Conservation (phyloP, 2,329 filamentous ascomycete genomes). For the Talaromyces sp. region DNA sequence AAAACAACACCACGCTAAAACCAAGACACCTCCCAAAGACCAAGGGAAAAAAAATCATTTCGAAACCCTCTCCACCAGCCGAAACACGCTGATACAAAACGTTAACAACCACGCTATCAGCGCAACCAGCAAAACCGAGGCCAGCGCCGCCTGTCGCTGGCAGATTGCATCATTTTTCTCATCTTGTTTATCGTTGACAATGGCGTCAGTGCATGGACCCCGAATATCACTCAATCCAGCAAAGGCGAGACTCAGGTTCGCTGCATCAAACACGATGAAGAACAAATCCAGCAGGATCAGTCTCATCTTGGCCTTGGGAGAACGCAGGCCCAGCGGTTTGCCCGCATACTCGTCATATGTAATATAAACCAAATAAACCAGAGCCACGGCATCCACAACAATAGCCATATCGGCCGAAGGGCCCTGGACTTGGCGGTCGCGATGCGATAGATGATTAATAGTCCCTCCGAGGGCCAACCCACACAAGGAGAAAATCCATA, state of each 20-base stretch:
- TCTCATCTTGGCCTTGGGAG: constrained; percentile 76
- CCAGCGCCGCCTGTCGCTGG: constrained; percentile 63
- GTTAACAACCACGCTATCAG: constrained; percentile 86
- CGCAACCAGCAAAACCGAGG: constrained; percentile 72
- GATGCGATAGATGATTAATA: constrained; percentile 60
- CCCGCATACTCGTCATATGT: constrained; percentile 95
- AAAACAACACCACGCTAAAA: constrained; percentile 9
- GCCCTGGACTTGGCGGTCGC: constrained; percentile 50
- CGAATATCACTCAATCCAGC: constrained; percentile 65
- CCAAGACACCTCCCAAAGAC: not conserved
- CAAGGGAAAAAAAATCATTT: constrained; percentile 7
- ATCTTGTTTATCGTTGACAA: constrained; percentile 29
- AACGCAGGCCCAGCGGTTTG: constrained; percentile 82
- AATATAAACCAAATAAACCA: constrained; percentile 89
- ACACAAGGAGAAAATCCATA: constrained; percentile 75
- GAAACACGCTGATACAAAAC: constrained; percentile 79
- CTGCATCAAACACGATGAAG: constrained; percentile 96
- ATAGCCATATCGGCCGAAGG: constrained; percentile 84
- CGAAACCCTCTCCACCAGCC: constrained; percentile 40
- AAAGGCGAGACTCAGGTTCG: constrained; percentile 86
- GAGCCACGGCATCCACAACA: constrained; percentile 78
- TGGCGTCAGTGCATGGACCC: constrained; percentile 52
- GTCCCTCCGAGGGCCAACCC: constrained; percentile 73
- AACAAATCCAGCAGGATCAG: constrained; percentile 88
- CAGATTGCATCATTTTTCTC: constrained; percentile 50